A percentile compares a stretch with the other conserved stretches of the same genome.
These are phyloP conservation scores for Lathyrus oleraceus DNA, from an alignment of 306 rosid species.

Conservation along the genomic window DNA sequence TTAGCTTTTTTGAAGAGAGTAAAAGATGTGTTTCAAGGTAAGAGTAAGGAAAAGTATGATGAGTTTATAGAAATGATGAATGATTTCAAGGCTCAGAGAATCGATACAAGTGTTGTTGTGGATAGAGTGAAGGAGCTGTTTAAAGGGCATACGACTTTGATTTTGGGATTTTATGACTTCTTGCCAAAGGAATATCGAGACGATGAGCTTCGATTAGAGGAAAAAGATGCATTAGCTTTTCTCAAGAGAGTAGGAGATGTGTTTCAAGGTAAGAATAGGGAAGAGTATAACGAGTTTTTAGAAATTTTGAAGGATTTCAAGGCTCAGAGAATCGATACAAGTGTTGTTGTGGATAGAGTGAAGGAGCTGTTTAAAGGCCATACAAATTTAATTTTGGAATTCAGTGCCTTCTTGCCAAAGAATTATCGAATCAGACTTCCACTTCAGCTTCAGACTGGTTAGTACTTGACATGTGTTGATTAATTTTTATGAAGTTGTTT, in stretches of 20 bases:
- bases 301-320: background rate
- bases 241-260: background rate
- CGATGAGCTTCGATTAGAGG: background rate
- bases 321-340: background rate
- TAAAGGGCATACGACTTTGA: background rate
- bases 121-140: background rate
- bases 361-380: background rate
- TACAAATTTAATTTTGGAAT: background rate
- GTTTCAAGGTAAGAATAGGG: background rate
- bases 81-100: background rate
- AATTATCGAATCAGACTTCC: background rate
- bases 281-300: background rate
- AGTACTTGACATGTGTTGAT: background rate
- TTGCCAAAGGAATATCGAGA: background rate
- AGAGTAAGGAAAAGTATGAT: background rate
- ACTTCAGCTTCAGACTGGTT: background rate
- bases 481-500: background rate
- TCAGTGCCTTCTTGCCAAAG: background rate
- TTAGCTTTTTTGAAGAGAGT: background rate
- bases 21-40: background rate
- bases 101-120: background rate
- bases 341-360: background rate
- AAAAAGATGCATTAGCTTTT: background rate
- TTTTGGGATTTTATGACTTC: background rate
- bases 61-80: background rate